Base-by-base conservation (phyloP, 2,329 filamentous ascomycete genomes). In the Sporothrix luriei region DNA sequence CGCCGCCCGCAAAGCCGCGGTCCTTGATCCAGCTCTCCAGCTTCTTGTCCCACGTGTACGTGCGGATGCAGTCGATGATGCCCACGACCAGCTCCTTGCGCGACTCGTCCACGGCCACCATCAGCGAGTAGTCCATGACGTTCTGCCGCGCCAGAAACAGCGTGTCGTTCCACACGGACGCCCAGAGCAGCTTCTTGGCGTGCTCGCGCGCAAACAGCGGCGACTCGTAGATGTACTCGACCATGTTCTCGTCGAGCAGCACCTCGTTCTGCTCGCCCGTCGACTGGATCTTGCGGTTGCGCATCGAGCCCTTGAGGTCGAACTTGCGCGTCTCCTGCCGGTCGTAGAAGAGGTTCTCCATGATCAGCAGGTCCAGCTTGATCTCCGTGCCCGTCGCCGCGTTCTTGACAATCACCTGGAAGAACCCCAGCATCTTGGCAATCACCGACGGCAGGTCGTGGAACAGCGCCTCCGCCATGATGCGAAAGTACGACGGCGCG, bases 21-120 rank as follows among this genome's bases (percentile, higher is more conserved):
- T 98, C 94, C 80, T 99, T 99, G 85, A 99, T 97, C 95, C 95
- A 99, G 68, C 91, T 95, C 82, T 99, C 95, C n/a, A 99, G 87
- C 78, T 97, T 97, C 84, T 99, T 99, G 82, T 99, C 95, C 93
- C 95, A 99, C 0, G 95, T 99, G 78, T 98, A 99, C 0, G 95
- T 99, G 69, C 95, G 89, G 74, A 99, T 98, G 78, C 95, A 98
- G 78, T 99, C 94, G 73, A 99, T 98, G 76, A 99, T 98, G 4
- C 95, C 95, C 2, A 99, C 94, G 16, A 98, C 93, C 16, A 99
- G 87, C 80, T 99, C 94, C 76, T 94, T 94, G 73, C 89, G 87
- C 49, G 85, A 85, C 78, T 97, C 95, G 76, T 99, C 94, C 57
- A 99, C 96, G 0, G 94, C 96, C 68, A 97, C 94, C 95, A 99